These are phyloP conservation scores for Cucurbita pepo DNA, from an alignment of 306 rosid species.

Conservation along the genomic window DNA sequence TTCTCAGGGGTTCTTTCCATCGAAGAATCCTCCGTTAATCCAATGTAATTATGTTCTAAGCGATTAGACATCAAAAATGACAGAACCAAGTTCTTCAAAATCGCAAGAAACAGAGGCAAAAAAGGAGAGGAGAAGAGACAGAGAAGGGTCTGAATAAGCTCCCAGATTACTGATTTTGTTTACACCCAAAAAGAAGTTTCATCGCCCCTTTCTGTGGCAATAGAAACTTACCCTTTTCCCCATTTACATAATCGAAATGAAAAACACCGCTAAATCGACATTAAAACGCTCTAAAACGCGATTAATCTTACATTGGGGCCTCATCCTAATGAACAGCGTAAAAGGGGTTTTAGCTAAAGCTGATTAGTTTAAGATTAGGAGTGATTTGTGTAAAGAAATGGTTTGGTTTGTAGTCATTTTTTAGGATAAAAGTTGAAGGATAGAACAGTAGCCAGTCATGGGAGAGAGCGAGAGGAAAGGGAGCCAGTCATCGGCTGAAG, in stretches of 20 bases:
- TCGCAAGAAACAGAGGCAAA: neutral
- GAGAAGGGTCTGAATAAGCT: neutral
- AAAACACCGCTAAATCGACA: neutral
- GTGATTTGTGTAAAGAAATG: neutral
- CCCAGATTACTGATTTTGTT: conserved; percentile 6
- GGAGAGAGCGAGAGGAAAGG: too few species aligned
- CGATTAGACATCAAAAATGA: conserved; percentile 46
- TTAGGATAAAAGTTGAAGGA: neutral
- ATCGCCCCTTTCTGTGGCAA: conserved; percentile 26
- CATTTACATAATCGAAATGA: neutral
- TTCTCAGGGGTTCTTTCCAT: conserved; percentile 50
- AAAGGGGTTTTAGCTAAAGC: neutral
- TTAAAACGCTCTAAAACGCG: neutral
- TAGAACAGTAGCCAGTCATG: neutral
- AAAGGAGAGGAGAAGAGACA: neutral
- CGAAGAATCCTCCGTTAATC: conserved; percentile 40
- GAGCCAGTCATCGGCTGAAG: neutral
- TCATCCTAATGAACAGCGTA: neutral
- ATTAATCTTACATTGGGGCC: neutral
- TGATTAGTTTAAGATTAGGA: neutral
- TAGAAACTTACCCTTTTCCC: conserved; percentile 9
- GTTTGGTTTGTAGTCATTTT: neutral
- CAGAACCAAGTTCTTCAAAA: neutral
- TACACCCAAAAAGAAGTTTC: conserved; percentile 35
- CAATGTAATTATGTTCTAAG: conserved; percentile 68